Evolutionary conservation across 2,329 filamentous ascomycete species (phyloP).

Genomic region (Mycocentrospora acerina): DNA sequence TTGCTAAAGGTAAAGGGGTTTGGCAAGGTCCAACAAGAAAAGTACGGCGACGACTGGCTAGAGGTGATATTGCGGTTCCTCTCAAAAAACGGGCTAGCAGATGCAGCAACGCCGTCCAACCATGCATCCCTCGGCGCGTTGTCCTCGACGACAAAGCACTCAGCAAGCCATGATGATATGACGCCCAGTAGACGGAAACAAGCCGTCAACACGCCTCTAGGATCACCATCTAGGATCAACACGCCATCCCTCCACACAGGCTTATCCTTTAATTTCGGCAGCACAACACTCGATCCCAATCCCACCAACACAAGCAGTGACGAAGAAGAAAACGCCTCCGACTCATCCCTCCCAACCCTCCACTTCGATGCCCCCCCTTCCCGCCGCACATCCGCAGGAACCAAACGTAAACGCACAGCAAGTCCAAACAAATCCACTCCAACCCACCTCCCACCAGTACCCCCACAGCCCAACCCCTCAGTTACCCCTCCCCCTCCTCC

Average conservation of each 20-base stretch:
- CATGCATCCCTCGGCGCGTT: background rate
- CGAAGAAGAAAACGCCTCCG: background rate
- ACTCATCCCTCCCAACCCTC: slow-evolving; percentile 16
- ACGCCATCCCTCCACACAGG: slow-evolving; percentile 11
- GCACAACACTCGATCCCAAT: slow-evolving; percentile 13
- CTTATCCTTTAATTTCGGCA: slow-evolving; percentile 26
- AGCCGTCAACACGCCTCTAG: background rate
- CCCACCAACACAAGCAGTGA: background rate
- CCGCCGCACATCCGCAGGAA: slow-evolving; percentile 8
- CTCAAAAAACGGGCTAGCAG: slow-evolving; percentile 2
- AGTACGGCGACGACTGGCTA: slow-evolving; percentile 32
- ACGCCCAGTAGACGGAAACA: background rate
- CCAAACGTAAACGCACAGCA: slow-evolving; percentile 30
- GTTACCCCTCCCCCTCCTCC: background rate
- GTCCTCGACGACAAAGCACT: background rate
- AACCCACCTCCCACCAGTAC: background rate
- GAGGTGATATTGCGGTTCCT: slow-evolving; percentile 23
- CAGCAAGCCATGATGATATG: background rate
- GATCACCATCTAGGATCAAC: background rate
- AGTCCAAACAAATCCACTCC: slow-evolving; percentile 8
- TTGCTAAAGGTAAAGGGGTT: slow-evolving; percentile 30
- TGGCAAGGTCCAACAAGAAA: slow-evolving; percentile 14
- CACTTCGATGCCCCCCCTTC: slow-evolving; percentile 17
- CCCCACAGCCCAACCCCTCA: background rate
- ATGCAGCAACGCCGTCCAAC: background rate